Conservation (phyloP, 441 rosid species). For the Gossypium gossypioides region DNA sequence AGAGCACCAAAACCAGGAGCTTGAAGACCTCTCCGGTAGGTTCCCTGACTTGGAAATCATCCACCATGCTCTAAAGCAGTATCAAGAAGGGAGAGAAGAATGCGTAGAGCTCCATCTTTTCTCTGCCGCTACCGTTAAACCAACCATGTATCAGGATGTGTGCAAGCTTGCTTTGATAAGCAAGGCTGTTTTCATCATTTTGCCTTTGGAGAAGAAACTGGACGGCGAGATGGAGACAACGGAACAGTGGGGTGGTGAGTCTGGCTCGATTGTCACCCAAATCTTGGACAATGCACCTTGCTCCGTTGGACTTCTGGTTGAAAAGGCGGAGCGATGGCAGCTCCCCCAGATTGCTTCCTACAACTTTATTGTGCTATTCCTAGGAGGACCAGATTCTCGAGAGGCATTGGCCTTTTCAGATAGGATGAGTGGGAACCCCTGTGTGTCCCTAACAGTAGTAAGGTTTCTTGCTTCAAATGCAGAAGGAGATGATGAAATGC, state of each 20-base stretch:
- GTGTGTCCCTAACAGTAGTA: conserved; percentile 33
- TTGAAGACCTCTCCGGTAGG: neutral
- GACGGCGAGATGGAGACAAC: conserved; percentile 18
- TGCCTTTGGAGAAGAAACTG: conserved; percentile 37
- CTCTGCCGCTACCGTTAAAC: conserved; percentile 39
- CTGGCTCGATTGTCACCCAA: conserved; percentile 19
- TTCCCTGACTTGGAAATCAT: conserved; percentile 25
- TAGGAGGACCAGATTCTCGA: conserved; percentile 67
- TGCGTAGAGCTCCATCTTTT: conserved; percentile 29
- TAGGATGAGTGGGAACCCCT: conserved; percentile 37
- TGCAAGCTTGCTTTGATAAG: conserved; percentile 51
- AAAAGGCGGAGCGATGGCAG: conserved; percentile 32
- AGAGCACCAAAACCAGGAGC: conserved; percentile 30
- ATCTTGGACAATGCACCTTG: conserved; percentile 60
- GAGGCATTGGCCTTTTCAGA: conserved; percentile 60
- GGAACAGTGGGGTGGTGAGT: conserved; percentile 22
- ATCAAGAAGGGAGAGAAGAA: conserved; percentile 29
- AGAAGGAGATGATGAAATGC: conserved; percentile 49
- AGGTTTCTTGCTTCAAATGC: conserved; percentile 43
- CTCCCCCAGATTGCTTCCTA: conserved; percentile 10
- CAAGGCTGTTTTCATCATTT: conserved; percentile 41
- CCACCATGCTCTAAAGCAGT: conserved; percentile 32
- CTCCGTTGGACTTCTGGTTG: conserved; percentile 53
- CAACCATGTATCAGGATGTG: conserved; percentile 60
- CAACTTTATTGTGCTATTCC: conserved; percentile 36